phyloP scores from a whole-genome alignment of 2,329 filamentous ascomycete genomes.

The Fusarium sp. region DNA sequence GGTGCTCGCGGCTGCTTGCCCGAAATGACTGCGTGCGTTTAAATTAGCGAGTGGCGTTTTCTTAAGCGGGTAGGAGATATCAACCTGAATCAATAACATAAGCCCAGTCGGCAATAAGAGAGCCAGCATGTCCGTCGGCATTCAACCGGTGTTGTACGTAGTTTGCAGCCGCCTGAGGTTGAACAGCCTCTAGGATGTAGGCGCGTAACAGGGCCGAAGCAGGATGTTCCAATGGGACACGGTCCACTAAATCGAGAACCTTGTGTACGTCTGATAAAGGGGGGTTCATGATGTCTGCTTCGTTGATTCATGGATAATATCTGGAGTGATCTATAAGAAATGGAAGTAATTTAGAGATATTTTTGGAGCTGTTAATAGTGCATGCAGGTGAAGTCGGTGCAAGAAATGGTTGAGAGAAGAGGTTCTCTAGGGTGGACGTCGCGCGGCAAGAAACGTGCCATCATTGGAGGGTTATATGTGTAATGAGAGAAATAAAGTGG shows the following conservation, averaged over 20 bases:
- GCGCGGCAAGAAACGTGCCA: neutral
- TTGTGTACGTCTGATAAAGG: neutral
- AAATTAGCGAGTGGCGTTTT: rapidly evolving
- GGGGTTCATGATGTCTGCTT: rapidly evolving
- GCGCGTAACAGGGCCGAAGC: rapidly evolving
- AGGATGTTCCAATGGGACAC: neutral
- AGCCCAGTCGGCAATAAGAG: neutral
- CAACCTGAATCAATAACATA: neutral
- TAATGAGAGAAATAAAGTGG: neutral
- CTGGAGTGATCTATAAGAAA: rapidly evolving
- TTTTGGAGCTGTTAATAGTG: rapidly evolving
- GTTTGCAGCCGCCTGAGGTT: neutral
- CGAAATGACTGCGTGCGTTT: neutral
- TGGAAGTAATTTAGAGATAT: rapidly evolving
- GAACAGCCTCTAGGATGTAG: rapidly evolving
- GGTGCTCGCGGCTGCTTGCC: neutral
- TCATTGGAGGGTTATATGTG: neutral
- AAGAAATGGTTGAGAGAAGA: neutral
- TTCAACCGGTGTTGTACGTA: neutral
- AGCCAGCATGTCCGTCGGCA: rapidly evolving
- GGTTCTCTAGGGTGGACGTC: neutral
- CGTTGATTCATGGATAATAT: rapidly evolving
- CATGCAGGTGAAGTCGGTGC: neutral
- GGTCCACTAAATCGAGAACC: rapidly evolving
- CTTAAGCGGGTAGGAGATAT: neutral